These are phyloP conservation scores for Dendryphion nanum DNA, from an alignment of 2,329 filamentous ascomycete species.

Conservation along the genomic window DNA sequence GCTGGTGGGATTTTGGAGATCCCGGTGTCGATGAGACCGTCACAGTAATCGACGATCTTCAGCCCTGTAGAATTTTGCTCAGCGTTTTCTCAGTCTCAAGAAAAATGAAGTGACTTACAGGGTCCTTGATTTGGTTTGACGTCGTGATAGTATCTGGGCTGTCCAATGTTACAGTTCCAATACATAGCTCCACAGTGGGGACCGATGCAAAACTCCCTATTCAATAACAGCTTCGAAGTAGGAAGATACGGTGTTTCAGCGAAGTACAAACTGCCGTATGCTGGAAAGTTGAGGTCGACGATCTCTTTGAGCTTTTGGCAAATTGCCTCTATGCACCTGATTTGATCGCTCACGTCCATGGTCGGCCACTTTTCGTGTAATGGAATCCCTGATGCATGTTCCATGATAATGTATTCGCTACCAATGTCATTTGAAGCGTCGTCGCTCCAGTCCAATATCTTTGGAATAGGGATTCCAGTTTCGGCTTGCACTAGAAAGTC, in stretches of 20 bases:
- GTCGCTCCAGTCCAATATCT: slow-evolving; percentile 43
- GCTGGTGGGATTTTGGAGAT: too few relatives aligned
- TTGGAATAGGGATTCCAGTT: slow-evolving; percentile 43
- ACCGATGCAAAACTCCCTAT: neutral
- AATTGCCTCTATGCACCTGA: slow-evolving; percentile 31
- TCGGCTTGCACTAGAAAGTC: slow-evolving; percentile 34
- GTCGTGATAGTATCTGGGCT: too few relatives aligned
- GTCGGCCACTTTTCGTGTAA: slow-evolving; percentile 27
- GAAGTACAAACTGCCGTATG: slow-evolving; percentile 30
- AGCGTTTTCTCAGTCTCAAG: too few relatives aligned
- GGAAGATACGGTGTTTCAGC: neutral
- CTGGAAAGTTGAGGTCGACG: slow-evolving; percentile 32
- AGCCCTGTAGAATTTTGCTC: too few relatives aligned
- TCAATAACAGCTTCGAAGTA: neutral
- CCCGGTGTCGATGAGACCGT: too few relatives aligned
- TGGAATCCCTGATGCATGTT: slow-evolving; percentile 30
- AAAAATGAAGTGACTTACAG: too few relatives aligned
- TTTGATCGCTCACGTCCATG: slow-evolving; percentile 32
- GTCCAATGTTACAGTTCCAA: neutral
- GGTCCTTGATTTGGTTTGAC: too few relatives aligned
- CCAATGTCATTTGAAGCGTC: slow-evolving; percentile 28
- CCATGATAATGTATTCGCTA: slow-evolving; percentile 39
- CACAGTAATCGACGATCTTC: too few relatives aligned
- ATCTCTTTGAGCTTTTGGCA: slow-evolving; percentile 25
- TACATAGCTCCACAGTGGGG: neutral